These are phyloP conservation scores for Aspergillus pseudoterreus DNA, from an alignment of 2,329 filamentous ascomycete species.

Conservation along the genomic window DNA sequence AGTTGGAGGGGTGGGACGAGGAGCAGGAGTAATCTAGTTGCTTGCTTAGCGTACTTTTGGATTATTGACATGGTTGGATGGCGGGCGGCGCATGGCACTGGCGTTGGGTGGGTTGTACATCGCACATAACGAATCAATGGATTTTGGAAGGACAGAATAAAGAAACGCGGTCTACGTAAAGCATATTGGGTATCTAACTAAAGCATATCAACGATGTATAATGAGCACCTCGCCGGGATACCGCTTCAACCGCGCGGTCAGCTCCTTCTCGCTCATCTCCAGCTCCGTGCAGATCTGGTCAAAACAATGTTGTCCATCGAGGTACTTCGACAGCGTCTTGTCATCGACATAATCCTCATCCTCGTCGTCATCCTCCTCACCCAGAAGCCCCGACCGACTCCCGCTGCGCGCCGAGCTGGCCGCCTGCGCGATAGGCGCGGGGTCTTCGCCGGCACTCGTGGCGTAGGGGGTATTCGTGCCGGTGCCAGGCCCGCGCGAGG, in stretches of 20 bases:
- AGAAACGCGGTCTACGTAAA: too few species aligned
- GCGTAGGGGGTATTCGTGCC: slow-evolving; percentile 30
- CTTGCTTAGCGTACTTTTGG: slow-evolving; percentile 1
- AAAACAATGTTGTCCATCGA: slow-evolving; percentile 49
- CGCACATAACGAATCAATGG: not conserved
- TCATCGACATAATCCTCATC: slow-evolving; percentile 34
- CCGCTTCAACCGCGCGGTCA: slow-evolving; percentile 41
- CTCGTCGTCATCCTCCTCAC: slow-evolving; percentile 29
- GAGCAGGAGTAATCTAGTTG: slow-evolving; percentile 58
- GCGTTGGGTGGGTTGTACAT: not conserved
- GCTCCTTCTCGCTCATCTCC: slow-evolving; percentile 45
- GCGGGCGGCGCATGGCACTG: not conserved
- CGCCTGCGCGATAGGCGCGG: slow-evolving; percentile 16
- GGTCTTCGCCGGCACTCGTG: slow-evolving; percentile 18
- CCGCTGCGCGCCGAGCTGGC: slow-evolving; percentile 26
- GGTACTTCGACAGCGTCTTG: slow-evolving; percentile 36
- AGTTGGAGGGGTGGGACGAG: slow-evolving; percentile 78
- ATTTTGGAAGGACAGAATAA: too few species aligned
- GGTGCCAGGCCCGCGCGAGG: slow-evolving; percentile 27
- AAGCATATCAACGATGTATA: slow-evolving; percentile 40
- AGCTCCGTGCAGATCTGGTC: slow-evolving; percentile 51
- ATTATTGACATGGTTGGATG: not conserved
- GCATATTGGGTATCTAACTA: slow-evolving; percentile 10
- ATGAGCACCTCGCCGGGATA: slow-evolving; percentile 44
- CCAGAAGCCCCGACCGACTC: slow-evolving; percentile 18